Evolutionary conservation across 1,284 basidiomycete species (phyloP).

Genomic region (Cerrena zonata): DNA sequence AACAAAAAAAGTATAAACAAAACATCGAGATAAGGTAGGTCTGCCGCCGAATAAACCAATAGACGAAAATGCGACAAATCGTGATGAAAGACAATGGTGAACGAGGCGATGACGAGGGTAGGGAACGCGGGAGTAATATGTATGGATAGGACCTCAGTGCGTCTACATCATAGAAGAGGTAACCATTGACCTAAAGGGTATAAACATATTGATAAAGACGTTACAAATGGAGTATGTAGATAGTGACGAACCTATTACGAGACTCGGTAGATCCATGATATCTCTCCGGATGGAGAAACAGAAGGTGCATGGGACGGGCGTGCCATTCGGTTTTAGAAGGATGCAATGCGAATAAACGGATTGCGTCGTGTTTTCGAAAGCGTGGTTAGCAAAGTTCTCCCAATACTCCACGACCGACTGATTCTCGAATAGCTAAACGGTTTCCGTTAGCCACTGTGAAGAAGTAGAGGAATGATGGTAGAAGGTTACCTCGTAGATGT

Average conservation of each 20-base stretch:
- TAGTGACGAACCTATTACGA: slow-evolving; percentile 65
- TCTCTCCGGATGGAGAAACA: slow-evolving; percentile 91
- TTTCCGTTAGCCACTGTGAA: slow-evolving; percentile 5
- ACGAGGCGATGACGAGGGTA: too few species aligned
- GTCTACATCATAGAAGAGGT: slow-evolving; percentile 50
- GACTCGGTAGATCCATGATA: slow-evolving; percentile 80
- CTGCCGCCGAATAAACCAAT: too few species aligned
- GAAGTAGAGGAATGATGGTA: slow-evolving; percentile 1
- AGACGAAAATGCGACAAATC: too few species aligned
- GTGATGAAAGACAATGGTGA: too few species aligned
- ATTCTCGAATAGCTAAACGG: slow-evolving; percentile 74
- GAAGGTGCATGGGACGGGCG: slow-evolving; percentile 80
- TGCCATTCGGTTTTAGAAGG: slow-evolving; percentile 76
- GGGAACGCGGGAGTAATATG: neutral
- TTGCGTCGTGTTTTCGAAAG: slow-evolving; percentile 92
- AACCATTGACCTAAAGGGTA: slow-evolving; percentile 66
- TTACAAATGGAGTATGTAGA: neutral
- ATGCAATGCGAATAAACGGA: slow-evolving; percentile 91
- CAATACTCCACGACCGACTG: slow-evolving; percentile 89
- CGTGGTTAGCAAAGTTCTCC: slow-evolving; percentile 91
- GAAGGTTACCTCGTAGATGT: slow-evolving; percentile 77
- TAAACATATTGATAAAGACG: neutral
- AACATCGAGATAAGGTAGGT: too few species aligned
- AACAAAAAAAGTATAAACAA: neutral
- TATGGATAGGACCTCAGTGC: neutral